Base-by-base conservation (phyloP, 2,329 filamentous ascomycete genomes). In the Pseudopithomyces maydicus region DNA sequence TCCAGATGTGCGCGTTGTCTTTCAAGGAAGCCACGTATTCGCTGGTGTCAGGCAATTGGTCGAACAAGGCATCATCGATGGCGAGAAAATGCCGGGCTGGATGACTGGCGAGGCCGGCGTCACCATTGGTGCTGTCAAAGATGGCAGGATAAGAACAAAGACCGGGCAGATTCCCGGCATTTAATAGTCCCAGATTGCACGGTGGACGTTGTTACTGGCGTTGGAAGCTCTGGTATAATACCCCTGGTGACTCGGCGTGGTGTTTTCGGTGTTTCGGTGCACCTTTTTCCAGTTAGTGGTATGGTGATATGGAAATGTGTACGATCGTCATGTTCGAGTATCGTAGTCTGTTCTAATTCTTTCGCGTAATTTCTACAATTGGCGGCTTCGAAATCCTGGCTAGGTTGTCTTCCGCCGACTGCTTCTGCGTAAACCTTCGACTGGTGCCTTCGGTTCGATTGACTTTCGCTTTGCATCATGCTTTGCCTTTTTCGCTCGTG, bases 71-170 rank as follows among this genome's bases (percentile, higher is more conserved):
- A 82, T 90, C 49, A 80, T 96, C 23, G 87, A 96, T 70, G 89
- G 91, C 1, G 84, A 88, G 67, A 85, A 81, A 53, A 93, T 96
- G 89, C 92, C 92, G 0, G 90, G 90, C 0, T 96, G 92, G 91
- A 89, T 96, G 88, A 95, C 91, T 1, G 92, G 92, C 1, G 92
- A 96, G 68, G 90, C 92, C 43, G 90, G 88, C 0, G 87, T 95
- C 5, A 95, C 90, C 52, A 82, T 88, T 36, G 90, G 90, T 0
- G 83, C 86, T 26, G 86, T 96, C 3, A 83, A 82, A 61, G 75
- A 85, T 56, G 91, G 91, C 2, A 81, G 87, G 59, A 86, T 92
- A 50, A 59, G 64, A 46, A 67, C 63, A 10, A 74, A 64, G 54
- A 61, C 67, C 53, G 66, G 61, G 19, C 64, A 63, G 51, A 59